Base-by-base conservation (phyloP, 2,329 filamentous ascomycete genomes). In the Microdochium paspali region DNA sequence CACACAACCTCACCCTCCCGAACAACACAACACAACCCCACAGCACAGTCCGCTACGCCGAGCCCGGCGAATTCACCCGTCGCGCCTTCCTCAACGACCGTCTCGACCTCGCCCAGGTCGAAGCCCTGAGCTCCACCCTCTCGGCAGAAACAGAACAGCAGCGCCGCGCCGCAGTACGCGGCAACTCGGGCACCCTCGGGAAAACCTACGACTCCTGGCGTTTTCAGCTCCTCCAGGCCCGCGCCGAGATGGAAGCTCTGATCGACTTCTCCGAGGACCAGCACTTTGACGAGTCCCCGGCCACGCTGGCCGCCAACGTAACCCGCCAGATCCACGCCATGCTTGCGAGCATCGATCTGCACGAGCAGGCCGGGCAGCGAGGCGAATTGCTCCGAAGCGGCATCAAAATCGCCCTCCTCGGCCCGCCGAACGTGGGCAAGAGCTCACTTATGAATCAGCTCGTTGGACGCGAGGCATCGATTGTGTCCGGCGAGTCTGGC, bases 211-310 rank as follows among this genome's bases (percentile, higher is more conserved):
- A 96, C 55, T 58, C 59, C 10, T 98, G 93, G 93, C 81, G 91
- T 24, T 71, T 79, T 53, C 74, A 82, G 53, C 68, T 98, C 18
- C 71, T 97, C 6, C 76, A 85, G 52, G 90, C 90, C 10, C 80
- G 93, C 2, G 93, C 89, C 10, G 90, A 97, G 67, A 75, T 98
- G 32, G 93, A 98, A 66, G 93, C 93, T 0, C 69, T 98, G 55
- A 97, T 98, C 51, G 93, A 98, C 66, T 98, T 98, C 62, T 86
- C 88, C 1, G 93, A 98, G 63, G 93, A 97, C 59, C 91, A 98
- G 66, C 87, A 97, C 68, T 95, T 98, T 59, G 90, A 97, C 56
- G 90, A 95, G 65, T 84, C 87, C 2, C 86, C 89, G 1, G 68
- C 74, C 0, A 77, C 86, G 47, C 72, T 97, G 21, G 74, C 94